A percentile compares a stretch with the other conserved stretches of the same genome.
phyloP scores from a whole-genome alignment of 495 filamentous ascomycete species.

The Hypoxylon trugodes region DNA sequence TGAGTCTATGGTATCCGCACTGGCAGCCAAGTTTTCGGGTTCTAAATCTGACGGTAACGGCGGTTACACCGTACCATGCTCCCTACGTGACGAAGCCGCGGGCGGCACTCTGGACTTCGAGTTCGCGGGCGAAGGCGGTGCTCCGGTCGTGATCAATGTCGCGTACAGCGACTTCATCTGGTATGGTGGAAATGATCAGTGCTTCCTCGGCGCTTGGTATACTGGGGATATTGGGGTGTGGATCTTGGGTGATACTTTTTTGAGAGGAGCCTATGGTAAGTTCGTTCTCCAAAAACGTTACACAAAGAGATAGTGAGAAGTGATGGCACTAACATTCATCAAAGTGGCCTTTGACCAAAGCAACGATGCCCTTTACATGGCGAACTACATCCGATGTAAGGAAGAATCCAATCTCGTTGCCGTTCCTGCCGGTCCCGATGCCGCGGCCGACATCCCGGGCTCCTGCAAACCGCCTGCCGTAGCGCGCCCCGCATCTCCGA shows the following conservation, averaged over 20 bases:
- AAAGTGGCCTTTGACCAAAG: conserved; percentile 44
- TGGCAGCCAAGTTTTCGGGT: conserved; percentile 58
- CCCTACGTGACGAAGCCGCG: conserved; percentile 53
- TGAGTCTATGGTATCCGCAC: conserved; percentile 58
- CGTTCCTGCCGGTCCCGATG: conserved; percentile 38
- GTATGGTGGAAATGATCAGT: conserved; percentile 44
- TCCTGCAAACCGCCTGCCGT: conserved; percentile 28
- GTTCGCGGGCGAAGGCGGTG: conserved; percentile 48
- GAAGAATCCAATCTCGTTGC: conserved; percentile 33
- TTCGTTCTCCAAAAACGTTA: background rate
- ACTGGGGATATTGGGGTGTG: conserved; percentile 39
- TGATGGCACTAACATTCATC: conserved; percentile 1
- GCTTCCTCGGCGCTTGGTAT: conserved; percentile 61
- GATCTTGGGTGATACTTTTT: conserved; percentile 78
- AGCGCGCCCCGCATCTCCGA: background rate
- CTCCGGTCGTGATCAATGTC: conserved; percentile 62
- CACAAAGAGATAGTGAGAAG: background rate
- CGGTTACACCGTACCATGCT: conserved; percentile 69
- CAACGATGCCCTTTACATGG: conserved; percentile 44
- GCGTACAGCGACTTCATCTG: conserved; percentile 73
- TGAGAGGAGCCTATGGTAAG: conserved; percentile 70
- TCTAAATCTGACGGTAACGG: conserved; percentile 62
- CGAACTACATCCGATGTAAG: conserved; percentile 39
- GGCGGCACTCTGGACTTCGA: conserved; percentile 69
- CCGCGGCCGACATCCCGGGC: conserved; percentile 39